Conservation (phyloP, 352 stramenopile genomes). For the Poterioochromonas sp. region DNA sequence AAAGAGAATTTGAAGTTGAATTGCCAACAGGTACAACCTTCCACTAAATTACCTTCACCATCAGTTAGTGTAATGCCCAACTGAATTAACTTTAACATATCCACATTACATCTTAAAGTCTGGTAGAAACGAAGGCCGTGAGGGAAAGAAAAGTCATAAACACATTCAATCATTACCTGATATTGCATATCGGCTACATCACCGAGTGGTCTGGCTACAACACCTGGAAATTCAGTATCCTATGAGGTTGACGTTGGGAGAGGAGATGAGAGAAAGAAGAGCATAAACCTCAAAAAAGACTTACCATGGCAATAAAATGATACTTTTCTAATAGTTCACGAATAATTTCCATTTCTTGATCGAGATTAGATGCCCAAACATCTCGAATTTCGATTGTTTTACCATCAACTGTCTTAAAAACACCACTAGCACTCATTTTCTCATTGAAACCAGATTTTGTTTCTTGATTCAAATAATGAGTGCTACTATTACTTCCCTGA, state of each 20-base stretch:
- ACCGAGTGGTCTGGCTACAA: conserved; percentile 91
- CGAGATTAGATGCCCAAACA: conserved; percentile 82
- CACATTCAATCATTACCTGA: conserved; percentile 46
- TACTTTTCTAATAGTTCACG: conserved; percentile 86
- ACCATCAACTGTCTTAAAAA: conserved; percentile 28
- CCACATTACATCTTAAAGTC: conserved; percentile 82
- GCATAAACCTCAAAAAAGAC: background rate
- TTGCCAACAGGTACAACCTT: conserved; percentile 91
- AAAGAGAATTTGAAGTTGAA: conserved; percentile 99
- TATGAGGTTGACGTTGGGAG: conserved; percentile 33
- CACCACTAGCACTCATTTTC: conserved; percentile 17
- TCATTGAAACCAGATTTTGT: background rate
- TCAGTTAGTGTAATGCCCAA: conserved; percentile 93
- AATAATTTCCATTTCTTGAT: conserved; percentile 87
- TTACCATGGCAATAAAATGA: conserved; percentile 92
- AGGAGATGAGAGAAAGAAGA: background rate
- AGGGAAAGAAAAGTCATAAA: background rate
- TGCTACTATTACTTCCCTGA: too few relatives aligned
- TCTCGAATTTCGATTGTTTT: conserved; percentile 81
- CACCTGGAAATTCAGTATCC: conserved; percentile 98
- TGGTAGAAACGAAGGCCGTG: conserved; percentile 1
- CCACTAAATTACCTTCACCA: conserved; percentile 83
- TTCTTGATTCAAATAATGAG: too few relatives aligned
- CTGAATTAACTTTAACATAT: conserved; percentile 95
- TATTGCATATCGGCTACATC: conserved; percentile 90